A percentile compares a stretch with the other conserved stretches of the same genome.
Evolutionary conservation across 2,329 filamentous ascomycete species (phyloP).

Genomic region (Colletotrichum echinochloae): DNA sequence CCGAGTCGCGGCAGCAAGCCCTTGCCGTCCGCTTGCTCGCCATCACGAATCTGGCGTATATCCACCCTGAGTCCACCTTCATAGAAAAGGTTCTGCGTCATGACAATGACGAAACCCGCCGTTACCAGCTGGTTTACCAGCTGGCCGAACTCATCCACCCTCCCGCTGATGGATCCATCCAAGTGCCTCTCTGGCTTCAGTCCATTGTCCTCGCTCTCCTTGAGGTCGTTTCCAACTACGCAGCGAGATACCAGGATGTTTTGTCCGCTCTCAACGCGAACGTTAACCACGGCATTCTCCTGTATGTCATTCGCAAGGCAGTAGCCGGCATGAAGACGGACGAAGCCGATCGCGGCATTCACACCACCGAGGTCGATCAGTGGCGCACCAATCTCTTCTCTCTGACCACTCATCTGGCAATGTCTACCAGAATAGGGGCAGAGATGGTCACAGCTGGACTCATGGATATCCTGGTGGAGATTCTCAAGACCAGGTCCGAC

Average conservation of each 20-base stretch:
- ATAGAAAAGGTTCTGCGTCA: constrained; percentile 86
- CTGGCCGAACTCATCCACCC: constrained; percentile 92
- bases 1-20: constrained; percentile 77
- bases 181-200: constrained; percentile 81
- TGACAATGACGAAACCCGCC: constrained; percentile 89
- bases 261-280: constrained; percentile 93
- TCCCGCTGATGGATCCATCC: constrained; percentile 73
- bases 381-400: constrained; percentile 93
- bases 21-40: constrained; percentile 86
- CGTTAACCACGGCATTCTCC: constrained; percentile 94
- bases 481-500: constrained; percentile 83
- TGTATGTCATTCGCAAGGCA: constrained; percentile 92
- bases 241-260: constrained; percentile 82
- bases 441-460: constrained; percentile 91
- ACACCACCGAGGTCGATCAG: constrained; percentile 78
- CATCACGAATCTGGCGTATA: constrained; percentile 90
- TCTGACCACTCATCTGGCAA: constrained; percentile 84
- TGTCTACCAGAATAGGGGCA: constrained; percentile 78
- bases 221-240: constrained; percentile 86
- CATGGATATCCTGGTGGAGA: constrained; percentile 89
- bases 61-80: constrained; percentile 86
- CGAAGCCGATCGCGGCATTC: constrained; percentile 65
- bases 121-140: constrained; percentile 91
- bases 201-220: constrained; percentile 84
- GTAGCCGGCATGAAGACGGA: constrained; percentile 81